Evolutionary conservation across 164 flowering plant species (phyloP).

Genomic region (Kingdonia uniflora): DNA sequence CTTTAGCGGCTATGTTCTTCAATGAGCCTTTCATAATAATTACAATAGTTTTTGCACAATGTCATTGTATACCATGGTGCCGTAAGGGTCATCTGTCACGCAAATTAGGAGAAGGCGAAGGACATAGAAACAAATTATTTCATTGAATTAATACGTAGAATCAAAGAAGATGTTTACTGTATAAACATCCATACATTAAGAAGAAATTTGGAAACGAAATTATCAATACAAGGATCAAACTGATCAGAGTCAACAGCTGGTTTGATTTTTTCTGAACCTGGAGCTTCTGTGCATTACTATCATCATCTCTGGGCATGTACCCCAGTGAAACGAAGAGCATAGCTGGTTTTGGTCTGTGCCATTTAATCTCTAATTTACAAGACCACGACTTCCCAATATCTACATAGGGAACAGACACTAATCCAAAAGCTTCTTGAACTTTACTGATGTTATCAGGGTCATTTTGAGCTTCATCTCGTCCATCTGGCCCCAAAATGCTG

Average conservation of each 20-base stretch:
- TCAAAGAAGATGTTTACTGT: too few species aligned
- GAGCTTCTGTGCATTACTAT: constrained; percentile 44
- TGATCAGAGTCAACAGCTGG: constrained; percentile 30
- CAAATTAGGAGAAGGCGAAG: too few species aligned
- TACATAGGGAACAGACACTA: constrained; percentile 70
- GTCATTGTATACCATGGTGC: too few species aligned
- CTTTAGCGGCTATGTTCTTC: too few species aligned
- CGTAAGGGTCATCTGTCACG: too few species aligned
- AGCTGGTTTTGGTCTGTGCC: constrained; percentile 87
- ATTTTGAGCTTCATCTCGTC: constrained; percentile 50
- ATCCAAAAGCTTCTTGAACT: constrained; percentile 85
- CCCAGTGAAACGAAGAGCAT: constrained; percentile 87
- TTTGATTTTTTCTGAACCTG: constrained; percentile 70
- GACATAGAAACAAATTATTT: too few species aligned
- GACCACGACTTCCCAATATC: constrained; percentile 71
- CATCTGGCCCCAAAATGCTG: constrained; percentile 42
- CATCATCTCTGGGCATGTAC: constrained; percentile 44
- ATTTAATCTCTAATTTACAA: constrained; percentile 74
- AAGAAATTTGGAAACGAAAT: too few species aligned
- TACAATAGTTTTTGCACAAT: too few species aligned
- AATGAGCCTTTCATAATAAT: too few species aligned
- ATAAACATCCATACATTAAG: too few species aligned
- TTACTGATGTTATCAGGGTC: constrained; percentile 40
- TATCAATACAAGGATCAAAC: too few species aligned
- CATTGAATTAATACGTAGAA: too few species aligned